These are phyloP conservation scores for Iberis pinnata DNA, from an alignment of 345 rosid genomes.

Conservation along the genomic window DNA sequence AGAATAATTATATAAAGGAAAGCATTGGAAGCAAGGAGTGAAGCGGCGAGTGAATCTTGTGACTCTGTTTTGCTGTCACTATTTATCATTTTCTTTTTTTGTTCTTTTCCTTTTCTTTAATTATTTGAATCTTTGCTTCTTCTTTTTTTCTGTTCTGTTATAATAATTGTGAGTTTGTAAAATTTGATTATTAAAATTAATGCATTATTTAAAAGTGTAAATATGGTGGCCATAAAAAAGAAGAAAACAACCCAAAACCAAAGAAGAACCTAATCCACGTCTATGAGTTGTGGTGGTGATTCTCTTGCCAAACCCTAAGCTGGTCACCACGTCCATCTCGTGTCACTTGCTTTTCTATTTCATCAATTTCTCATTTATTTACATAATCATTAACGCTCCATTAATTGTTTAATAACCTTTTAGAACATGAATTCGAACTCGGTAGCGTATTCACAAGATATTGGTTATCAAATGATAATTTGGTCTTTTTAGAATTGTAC, in stretches of 20 bases:
- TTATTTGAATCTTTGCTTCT: constrained; percentile 36
- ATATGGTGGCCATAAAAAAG: constrained; percentile 26
- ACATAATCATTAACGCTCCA: background rate
- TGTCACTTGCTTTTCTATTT: constrained; percentile 19
- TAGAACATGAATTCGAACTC: too few species aligned
- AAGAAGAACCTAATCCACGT: constrained; percentile 66
- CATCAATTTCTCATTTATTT: background rate
- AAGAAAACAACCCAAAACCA: constrained; percentile 6
- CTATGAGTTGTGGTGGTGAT: constrained; percentile 57
- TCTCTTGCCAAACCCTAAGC: constrained; percentile 47
- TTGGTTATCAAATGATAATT: too few species aligned
- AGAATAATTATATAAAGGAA: constrained; percentile 5
- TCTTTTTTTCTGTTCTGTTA: constrained; percentile 36
- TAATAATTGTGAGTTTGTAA: constrained; percentile 26
- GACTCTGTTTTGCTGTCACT: constrained; percentile 37
- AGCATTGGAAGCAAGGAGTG: constrained; percentile 20
- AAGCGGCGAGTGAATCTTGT: constrained; percentile 35
- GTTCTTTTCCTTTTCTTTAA: constrained; percentile 26
- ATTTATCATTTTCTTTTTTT: constrained; percentile 34
- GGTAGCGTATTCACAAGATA: too few species aligned
- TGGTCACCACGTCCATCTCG: constrained; percentile 29
- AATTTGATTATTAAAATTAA: background rate
- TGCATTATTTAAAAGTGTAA: constrained; percentile 6
- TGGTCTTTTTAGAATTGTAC: too few species aligned
- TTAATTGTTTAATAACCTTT: too few species aligned